Conservation (phyloP, 805 yeast genomes). For the Tetrapisispora taiwanensis region DNA sequence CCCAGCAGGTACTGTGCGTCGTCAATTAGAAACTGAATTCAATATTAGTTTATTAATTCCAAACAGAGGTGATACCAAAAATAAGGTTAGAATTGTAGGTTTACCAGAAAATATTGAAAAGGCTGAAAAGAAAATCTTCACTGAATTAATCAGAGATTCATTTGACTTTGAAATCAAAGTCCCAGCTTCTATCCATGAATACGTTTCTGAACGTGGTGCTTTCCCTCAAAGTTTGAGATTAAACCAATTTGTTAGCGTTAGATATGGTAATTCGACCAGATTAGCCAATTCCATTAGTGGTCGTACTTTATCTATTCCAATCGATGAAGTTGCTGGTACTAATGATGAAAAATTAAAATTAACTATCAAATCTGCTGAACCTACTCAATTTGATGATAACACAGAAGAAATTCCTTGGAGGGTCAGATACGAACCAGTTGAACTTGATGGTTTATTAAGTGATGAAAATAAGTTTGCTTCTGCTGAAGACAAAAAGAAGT, state of each 20-base stretch:
- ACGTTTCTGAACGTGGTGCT: constrained; percentile 58
- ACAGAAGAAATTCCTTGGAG: constrained; percentile 53
- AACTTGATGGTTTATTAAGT: constrained; percentile 23
- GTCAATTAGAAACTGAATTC: constrained; percentile 59
- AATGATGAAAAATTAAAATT: constrained; percentile 35
- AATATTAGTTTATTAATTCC: constrained; percentile 61
- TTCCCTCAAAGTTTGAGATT: constrained; percentile 43
- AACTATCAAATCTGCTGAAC: constrained; percentile 32
- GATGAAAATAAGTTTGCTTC: constrained; percentile 24
- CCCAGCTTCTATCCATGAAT: constrained; percentile 50
- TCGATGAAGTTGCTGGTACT: constrained; percentile 33
- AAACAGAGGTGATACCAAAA: constrained; percentile 40
- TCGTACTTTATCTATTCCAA: constrained; percentile 36
- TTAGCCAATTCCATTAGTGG: constrained; percentile 42
- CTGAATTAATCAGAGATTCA: constrained; percentile 49
- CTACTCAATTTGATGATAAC: constrained; percentile 10
- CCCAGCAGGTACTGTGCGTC: constrained; percentile 66
- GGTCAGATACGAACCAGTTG: constrained; percentile 35
- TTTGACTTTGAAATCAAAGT: constrained; percentile 42
- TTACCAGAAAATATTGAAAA: constrained; percentile 52
- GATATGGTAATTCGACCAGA: constrained; percentile 42
- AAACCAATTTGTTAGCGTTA: constrained; percentile 47
- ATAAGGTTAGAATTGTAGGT: constrained; percentile 50
- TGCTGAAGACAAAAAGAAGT: constrained; percentile 40
- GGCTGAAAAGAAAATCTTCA: constrained; percentile 49